A percentile compares a stretch with the other conserved stretches of the same genome.
Conservation (phyloP, 225 moss, liverwort and hornwort species). For the Polytrichum formosum region DNA sequence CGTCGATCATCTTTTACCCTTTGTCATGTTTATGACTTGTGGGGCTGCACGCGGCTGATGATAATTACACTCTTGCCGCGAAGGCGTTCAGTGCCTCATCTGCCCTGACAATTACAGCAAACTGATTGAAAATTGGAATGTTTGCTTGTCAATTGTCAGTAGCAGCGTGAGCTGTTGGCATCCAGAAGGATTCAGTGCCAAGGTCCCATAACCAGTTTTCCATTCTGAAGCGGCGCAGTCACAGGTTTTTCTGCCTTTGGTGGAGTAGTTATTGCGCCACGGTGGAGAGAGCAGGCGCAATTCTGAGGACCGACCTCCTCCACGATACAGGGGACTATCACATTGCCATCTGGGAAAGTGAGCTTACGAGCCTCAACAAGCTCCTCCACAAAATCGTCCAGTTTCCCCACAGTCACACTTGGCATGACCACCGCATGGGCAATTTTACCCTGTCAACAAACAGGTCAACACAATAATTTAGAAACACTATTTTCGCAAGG, state of each 20-base stretch:
- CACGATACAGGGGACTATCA: conserved; percentile 73
- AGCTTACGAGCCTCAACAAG: conserved; percentile 62
- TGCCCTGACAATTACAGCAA: neutral
- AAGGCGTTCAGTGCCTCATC: neutral
- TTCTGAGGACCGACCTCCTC: conserved; percentile 84
- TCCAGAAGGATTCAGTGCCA: conserved; percentile 23
- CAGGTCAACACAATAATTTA: neutral
- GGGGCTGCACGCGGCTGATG: neutral
- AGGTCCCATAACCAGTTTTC: conserved; percentile 24
- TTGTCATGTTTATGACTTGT: neutral
- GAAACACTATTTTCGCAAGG: too few relatives aligned
- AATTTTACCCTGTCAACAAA: conserved; percentile 66
- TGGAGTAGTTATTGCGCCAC: conserved; percentile 20
- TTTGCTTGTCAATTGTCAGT: conserved; percentile 7
- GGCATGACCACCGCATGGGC: conserved; percentile 77
- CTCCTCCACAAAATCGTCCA: conserved; percentile 73
- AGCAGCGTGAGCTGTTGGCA: conserved; percentile 9
- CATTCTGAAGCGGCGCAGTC: conserved; percentile 17
- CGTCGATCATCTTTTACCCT: neutral
- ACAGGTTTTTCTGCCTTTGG: conserved; percentile 33
- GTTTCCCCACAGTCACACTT: conserved; percentile 54
- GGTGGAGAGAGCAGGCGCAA: conserved; percentile 75
- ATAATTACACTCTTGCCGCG: neutral
- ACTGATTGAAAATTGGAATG: neutral
- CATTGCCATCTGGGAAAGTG: conserved; percentile 56